Base-by-base conservation (phyloP, 2,329 filamentous ascomycete genomes). In the Talaromyces pinophilus region DNA sequence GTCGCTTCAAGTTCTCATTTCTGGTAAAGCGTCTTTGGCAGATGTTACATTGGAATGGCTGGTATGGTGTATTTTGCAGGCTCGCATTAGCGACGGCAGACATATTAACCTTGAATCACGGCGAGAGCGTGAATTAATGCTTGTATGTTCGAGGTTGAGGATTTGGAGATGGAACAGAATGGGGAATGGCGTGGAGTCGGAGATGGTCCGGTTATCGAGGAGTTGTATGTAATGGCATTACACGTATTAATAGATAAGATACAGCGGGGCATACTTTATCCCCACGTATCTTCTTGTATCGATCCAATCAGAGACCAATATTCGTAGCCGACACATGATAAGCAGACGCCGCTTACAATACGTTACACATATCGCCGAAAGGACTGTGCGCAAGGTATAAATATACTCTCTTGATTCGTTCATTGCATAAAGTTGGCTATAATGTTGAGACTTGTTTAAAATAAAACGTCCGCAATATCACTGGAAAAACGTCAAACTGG, bases 1-100 rank as follows among this genome's bases (percentile, higher is more conserved):
- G 80, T 59, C 79, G 78, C 68, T 81, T 80, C 67, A 80, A 76
- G 63, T 80, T 80, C 70, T 80, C 78, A 59, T 79, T 75, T 33
- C 78, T 73, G 33, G 78, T 79, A 54, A 80, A 79, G 35, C 77
- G 78, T 62, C 71, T 75, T 54, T 72, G 73, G 65, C 80, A 81
- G 62, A 81, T 63, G 33, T 70, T 67, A 69, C 79, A 82, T 69
- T 82, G 75, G 62, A 80, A 81, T 10, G 79, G 79, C 67, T 81
- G 79, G 13, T 59, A 59, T 40, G 54, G 30, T 22, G 35, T 7
- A 72, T 61, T 65, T 30, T 33, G 44, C 48, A 30, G 22, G 48
- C 11, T 30, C 22, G 22, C 22, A 50, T 22, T 11, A 52, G 48
- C 10, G 13, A 30, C 48, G 13, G 48, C 25, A 52, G 48, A 30